A percentile compares a stretch with the other conserved stretches of the same genome.
Evolutionary conservation across 768 basidiomycete species (phyloP).

Genomic region (Trametes cinnabarina): DNA sequence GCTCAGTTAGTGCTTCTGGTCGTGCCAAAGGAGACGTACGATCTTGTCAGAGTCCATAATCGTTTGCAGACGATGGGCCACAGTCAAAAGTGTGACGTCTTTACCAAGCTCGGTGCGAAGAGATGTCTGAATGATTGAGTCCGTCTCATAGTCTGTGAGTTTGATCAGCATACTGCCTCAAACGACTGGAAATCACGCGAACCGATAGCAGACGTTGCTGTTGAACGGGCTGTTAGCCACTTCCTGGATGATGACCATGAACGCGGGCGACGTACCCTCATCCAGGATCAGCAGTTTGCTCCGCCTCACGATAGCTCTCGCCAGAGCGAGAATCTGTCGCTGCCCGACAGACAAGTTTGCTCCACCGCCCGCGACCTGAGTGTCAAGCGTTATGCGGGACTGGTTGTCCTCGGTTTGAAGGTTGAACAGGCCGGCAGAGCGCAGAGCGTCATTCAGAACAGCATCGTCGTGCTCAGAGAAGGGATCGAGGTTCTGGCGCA

Average conservation of each 20-base stretch:
- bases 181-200: neutral
- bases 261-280: slow-evolving; percentile 27
- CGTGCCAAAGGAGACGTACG: slow-evolving; percentile 29
- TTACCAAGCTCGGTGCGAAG: slow-evolving; percentile 44
- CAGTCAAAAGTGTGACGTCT: slow-evolving; percentile 49
- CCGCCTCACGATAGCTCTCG: slow-evolving; percentile 41
- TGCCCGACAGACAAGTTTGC: slow-evolving; percentile 40
- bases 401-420: slow-evolving; percentile 29
- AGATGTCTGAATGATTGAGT: slow-evolving; percentile 51
- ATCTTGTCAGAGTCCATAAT: slow-evolving; percentile 61
- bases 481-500: slow-evolving; percentile 50
- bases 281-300: slow-evolving; percentile 48
- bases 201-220: slow-evolving; percentile 32
- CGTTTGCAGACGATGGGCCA: slow-evolving; percentile 54
- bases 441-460: slow-evolving; percentile 38
- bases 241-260: no score
- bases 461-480: slow-evolving; percentile 49
- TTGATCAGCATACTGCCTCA: no score
- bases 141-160: slow-evolving; percentile 48
- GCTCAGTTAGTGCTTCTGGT: neutral
- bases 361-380: slow-evolving; percentile 28
- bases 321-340: slow-evolving; percentile 44
- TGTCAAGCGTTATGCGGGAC: slow-evolving; percentile 31
- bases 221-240: neutral
- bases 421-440: slow-evolving; percentile 38